Evolutionary conservation across 139 green algal species (phyloP), one percentile per base, ranked within the genome.

Genomic region (Chlamydomonas schloesseri): DNA sequence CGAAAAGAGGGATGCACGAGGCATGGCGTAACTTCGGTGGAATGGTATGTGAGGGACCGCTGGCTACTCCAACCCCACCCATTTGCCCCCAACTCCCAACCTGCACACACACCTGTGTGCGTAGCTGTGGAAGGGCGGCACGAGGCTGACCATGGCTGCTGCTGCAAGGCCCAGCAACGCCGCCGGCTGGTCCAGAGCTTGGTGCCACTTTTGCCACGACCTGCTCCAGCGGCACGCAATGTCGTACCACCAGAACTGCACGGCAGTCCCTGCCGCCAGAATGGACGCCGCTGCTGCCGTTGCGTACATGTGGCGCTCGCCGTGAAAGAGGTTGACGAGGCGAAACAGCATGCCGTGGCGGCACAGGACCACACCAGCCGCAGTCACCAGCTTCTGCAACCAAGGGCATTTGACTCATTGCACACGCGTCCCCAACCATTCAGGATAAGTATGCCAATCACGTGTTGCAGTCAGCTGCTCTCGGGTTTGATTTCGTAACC

Each of bases 191-290:
- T 55, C 23, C 36, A 33, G 36, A 2, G 1, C 20, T 26, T 47
- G 14, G 14, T 33, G 36, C 70, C 70, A 75, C 70, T 75, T 75
- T 10, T 18, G 10, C 5, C 15, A 75, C 18, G 70, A 58, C 70
- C 58, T 75, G 37, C 36, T 33, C 70, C 70, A 75, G 2, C 70
- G 70, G 70, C 70, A 73, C 33, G 68, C 68, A 50, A 73, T 73
- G 68, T 73, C 68, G 68, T 73, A 73, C 33, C 68, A 73, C 70
- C 70, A 75, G 70, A 34, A 75, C 36, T 50, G 20, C n/a, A 75
- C 70, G 0, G 14, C 70, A 3, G 70, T 34, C 10, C 70, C 70
- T 2, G 15, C 70, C 0, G 1, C 13, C 2, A 75, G 31, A 3
- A 75, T 8, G 5, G 70, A 75, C 23, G 10, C 11, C 0, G 26